Conservation (phyloP, 306 rosid genomes). For the Ammopiptanthus mongolicus region DNA sequence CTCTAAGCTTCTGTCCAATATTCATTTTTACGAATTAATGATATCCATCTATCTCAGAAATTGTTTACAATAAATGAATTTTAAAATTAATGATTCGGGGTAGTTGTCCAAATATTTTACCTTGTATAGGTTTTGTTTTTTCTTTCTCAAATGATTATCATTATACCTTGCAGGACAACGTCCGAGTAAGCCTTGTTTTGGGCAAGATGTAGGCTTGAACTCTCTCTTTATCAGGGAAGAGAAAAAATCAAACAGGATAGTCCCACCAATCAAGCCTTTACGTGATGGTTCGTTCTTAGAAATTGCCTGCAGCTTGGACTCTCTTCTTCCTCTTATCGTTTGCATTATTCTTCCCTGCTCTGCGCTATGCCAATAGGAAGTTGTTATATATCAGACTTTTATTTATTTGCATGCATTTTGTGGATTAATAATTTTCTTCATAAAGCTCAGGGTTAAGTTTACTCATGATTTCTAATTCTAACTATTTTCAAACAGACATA, state of each 20-base stretch:
- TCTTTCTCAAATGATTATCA: slow-evolving; percentile 26
- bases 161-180: slow-evolving; percentile 41
- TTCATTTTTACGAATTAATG: neutral
- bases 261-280: slow-evolving; percentile 41
- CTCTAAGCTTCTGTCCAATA: neutral
- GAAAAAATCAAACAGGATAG: slow-evolving; percentile 32
- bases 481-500: neutral
- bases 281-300: slow-evolving; percentile 51
- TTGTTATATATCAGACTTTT: neutral
- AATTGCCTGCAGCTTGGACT: neutral
- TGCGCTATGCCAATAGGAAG: neutral
- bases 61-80: neutral
- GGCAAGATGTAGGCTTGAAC: slow-evolving; percentile 35
- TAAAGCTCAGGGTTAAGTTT: neutral
- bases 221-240: slow-evolving; percentile 26
- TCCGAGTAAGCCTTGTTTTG: slow-evolving; percentile 18
- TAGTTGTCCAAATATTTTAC: neutral
- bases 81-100: neutral
- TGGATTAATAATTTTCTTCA: neutral
- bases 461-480: slow-evolving; percentile 4
- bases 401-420: neutral
- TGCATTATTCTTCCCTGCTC: neutral
- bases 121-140: slow-evolving; percentile 16
- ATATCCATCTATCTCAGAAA: neutral
- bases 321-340: neutral